Base-by-base conservation (phyloP, 176 grass and related monocot genomes). In the Lolium perenne region DNA sequence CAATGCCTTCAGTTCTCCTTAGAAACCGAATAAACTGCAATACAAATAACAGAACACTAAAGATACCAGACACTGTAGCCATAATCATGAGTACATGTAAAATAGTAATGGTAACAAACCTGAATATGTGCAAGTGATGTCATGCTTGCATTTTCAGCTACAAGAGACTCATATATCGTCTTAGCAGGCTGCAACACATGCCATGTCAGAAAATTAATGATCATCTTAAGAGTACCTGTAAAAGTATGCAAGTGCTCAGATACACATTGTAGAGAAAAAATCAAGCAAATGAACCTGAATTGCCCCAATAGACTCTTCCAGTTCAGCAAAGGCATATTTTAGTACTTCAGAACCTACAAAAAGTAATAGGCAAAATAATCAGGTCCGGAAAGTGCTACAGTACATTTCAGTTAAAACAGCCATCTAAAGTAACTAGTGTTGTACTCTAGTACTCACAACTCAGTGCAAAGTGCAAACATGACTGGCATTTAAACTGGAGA, bases 1-100 rank as follows among this genome's bases (percentile, higher is more conserved):
- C 96, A 84, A 86, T 72, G 54, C 96, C 96, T 94, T 98, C 96
- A 83, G 88, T 95, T 94, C 96, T 95, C 87, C 93, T 95, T 86
- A 98, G 72, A 76, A 98, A 98, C 55, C 93, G 88, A 87, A 98
- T 86, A 84, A 86, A 98, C 93, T 98, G 73, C 65, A 86, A 32
- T 79, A 74, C 68, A 91, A 78, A 82, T 35, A 66, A 6, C 80
- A 80, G 46, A 85, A 66, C 65, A 18, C 26, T 71, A 82, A 83
- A 90, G 23, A 17, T 62, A 86, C 76, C 54, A 71, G 64, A 79
- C 6, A 35, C 20, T 15, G 57, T 74, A 80, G 43, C 6, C 26
- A 71, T 21, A 77, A 65, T 38, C 15, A 49, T 84, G 71, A 74
- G 11, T 80, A 55, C 77, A 50, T 47, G 50, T 68, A 84, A 88